Percentiles rank a stretch among this genome's conserved stretches.
These are phyloP conservation scores for Neofusicoccum sp. DNA, from an alignment of 2,329 filamentous ascomycete genomes.

Conservation along the genomic window DNA sequence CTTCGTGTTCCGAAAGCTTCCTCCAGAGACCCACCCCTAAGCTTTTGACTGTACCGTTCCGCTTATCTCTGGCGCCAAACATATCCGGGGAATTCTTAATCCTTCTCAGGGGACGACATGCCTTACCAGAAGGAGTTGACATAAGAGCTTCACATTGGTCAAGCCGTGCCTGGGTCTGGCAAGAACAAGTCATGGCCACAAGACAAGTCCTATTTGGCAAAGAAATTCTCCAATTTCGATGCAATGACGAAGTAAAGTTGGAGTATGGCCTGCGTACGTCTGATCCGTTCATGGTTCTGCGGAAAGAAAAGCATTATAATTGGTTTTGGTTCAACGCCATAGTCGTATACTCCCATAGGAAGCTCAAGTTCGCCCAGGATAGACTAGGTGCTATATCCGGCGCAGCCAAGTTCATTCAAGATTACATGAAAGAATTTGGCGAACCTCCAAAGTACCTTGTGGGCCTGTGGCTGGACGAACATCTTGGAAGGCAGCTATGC, in stretches of 20 bases:
- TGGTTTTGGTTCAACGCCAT: not conserved
- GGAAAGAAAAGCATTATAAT: not conserved
- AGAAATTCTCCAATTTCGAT: not conserved
- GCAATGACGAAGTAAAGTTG: not conserved
- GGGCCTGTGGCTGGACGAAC: not conserved
- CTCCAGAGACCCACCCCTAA: not conserved
- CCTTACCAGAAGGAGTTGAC: not conserved
- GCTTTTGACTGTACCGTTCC: not conserved
- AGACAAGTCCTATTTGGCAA: not conserved
- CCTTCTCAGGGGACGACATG: not conserved
- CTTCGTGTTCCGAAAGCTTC: not conserved
- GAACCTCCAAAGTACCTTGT: not conserved
- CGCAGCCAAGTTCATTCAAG: not conserved
- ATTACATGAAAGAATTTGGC: not conserved
- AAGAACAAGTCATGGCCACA: not conserved
- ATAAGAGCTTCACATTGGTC: not conserved
- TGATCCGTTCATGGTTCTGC: not conserved
- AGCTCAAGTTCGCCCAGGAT: not conserved
- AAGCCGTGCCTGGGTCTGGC: constrained; percentile 1
- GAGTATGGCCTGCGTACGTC: not conserved
- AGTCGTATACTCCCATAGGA: not conserved
- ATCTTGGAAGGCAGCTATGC: not conserved
- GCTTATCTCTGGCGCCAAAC: not conserved
- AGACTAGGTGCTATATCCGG: not conserved
- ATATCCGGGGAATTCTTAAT: not conserved